These are phyloP conservation scores for Coemansia sp. DNA, from an alignment of 192 early-diverging fungal genomes.

Conservation along the genomic window DNA sequence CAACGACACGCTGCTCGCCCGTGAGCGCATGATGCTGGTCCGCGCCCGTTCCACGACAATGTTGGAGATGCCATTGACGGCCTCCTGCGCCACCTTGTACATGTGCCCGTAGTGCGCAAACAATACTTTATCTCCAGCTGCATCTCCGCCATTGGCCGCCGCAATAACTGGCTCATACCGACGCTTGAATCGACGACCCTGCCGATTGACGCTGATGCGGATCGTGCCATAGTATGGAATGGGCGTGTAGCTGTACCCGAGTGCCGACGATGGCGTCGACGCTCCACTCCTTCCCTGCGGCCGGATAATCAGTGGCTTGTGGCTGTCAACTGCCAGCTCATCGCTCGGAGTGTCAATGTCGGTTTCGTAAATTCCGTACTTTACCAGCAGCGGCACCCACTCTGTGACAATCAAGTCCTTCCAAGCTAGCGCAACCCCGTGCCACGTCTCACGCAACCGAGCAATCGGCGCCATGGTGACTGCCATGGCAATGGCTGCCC, in stretches of 20 bases:
- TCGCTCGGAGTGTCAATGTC: slow-evolving; percentile 36
- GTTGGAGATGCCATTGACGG: slow-evolving; percentile 25
- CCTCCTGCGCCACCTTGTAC: slow-evolving; percentile 40
- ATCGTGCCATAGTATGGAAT: slow-evolving; percentile 70
- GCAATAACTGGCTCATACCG: slow-evolving; percentile 19
- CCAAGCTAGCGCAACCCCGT: slow-evolving; percentile 57
- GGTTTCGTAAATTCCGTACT: slow-evolving; percentile 57
- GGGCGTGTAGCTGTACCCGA: slow-evolving; percentile 30
- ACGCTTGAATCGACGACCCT: slow-evolving; percentile 31
- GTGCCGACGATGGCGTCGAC: slow-evolving; percentile 17
- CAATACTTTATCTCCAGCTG: slow-evolving; percentile 32
- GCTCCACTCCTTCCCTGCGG: slow-evolving; percentile 24
- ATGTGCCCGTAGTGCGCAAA: slow-evolving; percentile 51
- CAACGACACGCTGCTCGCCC: slow-evolving; percentile 51
- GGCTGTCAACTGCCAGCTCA: not conserved
- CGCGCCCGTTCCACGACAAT: slow-evolving; percentile 46
- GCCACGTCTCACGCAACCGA: slow-evolving; percentile 72
- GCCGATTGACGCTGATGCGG: slow-evolving; percentile 51
- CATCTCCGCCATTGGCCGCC: slow-evolving; percentile 15
- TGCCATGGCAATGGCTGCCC: slow-evolving; percentile 68
- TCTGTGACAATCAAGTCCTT: slow-evolving; percentile 56
- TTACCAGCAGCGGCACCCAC: slow-evolving; percentile 65
- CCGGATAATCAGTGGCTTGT: slow-evolving; percentile 33
- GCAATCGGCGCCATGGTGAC: slow-evolving; percentile 68
- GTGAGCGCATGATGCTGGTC: slow-evolving; percentile 47